Conservation (phyloP, 805 yeast genomes). For the Teunomyces aglyptinius region DNA sequence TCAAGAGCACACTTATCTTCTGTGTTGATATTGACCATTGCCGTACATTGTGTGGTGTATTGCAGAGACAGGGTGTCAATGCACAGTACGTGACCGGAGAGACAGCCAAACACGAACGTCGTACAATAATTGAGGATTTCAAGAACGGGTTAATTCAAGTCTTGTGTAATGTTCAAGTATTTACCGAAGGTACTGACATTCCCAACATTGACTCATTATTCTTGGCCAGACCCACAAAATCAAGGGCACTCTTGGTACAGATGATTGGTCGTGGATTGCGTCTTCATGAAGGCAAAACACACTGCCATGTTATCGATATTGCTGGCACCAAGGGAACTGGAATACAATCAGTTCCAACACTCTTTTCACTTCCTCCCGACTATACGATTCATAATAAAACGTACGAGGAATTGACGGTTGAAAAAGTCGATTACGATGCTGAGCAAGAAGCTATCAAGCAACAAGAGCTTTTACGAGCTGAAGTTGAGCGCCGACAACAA, state of each 20-base stretch:
- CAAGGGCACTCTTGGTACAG: conserved; percentile 69
- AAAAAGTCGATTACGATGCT: conserved; percentile 12
- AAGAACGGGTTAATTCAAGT: conserved; percentile 63
- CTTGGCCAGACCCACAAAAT: conserved; percentile 77
- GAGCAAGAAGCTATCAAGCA: conserved; percentile 2
- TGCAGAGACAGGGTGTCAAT: conserved; percentile 58
- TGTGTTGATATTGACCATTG: conserved; percentile 76
- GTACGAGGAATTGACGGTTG: conserved; percentile 20
- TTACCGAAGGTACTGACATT: conserved; percentile 94
- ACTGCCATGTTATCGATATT: conserved; percentile 76
- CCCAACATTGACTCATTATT: conserved; percentile 83
- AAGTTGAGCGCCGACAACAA: not conserved
- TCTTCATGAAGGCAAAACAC: conserved; percentile 54
- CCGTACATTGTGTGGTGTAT: conserved; percentile 46
- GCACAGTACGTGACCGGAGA: conserved; percentile 72
- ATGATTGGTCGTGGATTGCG: conserved; percentile 92
- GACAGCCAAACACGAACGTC: conserved; percentile 55
- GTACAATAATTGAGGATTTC: conserved; percentile 54
- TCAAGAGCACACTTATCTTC: conserved; percentile 70
- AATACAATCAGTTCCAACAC: conserved; percentile 30
- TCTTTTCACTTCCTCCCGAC: conserved; percentile 34
- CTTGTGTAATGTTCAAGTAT: conserved; percentile 81
- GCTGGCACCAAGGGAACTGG: conserved; percentile 61
- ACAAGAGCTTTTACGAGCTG: not conserved
- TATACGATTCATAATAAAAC: conserved; percentile 23